Conservation (phyloP, 495 filamentous ascomycete species). For the Podospora fimiseda region DNA sequence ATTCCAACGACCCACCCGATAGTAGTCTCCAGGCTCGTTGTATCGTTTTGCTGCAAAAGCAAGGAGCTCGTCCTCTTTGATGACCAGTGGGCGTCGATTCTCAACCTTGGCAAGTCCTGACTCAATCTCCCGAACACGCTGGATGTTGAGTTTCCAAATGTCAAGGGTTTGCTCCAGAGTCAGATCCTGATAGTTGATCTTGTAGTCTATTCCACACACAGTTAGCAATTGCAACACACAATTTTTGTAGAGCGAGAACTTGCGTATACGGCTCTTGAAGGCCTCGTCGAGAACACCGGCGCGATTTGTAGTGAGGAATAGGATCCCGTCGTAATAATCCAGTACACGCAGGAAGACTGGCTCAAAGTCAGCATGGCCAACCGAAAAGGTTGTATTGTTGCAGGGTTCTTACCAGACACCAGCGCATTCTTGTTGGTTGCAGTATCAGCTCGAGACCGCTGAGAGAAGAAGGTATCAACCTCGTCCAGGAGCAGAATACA, state of each 20-base stretch:
- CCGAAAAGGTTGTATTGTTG: too few species aligned
- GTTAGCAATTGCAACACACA: too few species aligned
- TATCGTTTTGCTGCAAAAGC: constrained; percentile 12
- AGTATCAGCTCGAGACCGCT: constrained; percentile 34
- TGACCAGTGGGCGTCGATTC: constrained; percentile 14
- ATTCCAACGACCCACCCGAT: constrained; percentile 51
- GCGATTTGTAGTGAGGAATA: constrained; percentile 53
- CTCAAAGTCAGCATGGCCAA: not conserved
- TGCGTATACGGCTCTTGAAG: constrained; percentile 44
- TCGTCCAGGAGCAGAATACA: constrained; percentile 51
- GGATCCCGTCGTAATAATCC: constrained; percentile 52
- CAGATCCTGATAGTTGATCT: constrained; percentile 38
- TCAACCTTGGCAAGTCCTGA: constrained; percentile 18
- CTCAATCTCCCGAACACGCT: constrained; percentile 8
- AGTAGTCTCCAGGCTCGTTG: constrained; percentile 39
- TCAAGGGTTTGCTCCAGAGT: constrained; percentile 20
- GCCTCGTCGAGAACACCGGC: constrained; percentile 48
- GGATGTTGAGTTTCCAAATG: constrained; percentile 31
- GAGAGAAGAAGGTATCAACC: constrained; percentile 50
- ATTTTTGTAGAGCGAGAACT: not conserved
- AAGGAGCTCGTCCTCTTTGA: constrained; percentile 9
- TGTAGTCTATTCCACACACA: constrained; percentile 30
- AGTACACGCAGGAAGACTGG: constrained; percentile 48
- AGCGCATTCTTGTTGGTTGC: constrained; percentile 42
- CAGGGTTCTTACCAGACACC: constrained; percentile 34